Percentiles rank a stretch among this genome's conserved stretches.
These are phyloP conservation scores for Pseudogymnoascus sp. DNA, from an alignment of 2,329 filamentous ascomycete species.

Conservation along the genomic window DNA sequence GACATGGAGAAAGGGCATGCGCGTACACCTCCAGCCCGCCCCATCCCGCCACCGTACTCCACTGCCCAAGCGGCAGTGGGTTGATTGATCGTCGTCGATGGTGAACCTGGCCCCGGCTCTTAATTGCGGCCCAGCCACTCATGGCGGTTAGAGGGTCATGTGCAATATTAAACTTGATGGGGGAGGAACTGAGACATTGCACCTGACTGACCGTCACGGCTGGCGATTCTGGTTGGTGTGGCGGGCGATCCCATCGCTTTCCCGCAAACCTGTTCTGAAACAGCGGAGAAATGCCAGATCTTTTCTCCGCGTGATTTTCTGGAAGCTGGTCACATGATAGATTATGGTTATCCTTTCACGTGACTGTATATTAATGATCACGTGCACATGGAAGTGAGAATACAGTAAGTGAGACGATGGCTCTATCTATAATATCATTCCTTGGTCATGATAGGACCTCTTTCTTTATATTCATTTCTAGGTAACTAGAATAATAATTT, in stretches of 20 bases:
- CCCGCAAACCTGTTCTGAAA: slow-evolving; percentile 2
- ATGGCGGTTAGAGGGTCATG: not conserved
- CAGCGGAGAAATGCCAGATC: not conserved
- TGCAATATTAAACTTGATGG: not conserved
- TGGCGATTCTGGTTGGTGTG: not conserved
- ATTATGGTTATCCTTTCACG: too few relatives aligned
- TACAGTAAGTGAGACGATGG: too few relatives aligned
- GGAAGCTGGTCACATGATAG: not conserved
- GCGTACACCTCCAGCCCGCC: not conserved
- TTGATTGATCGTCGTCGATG: not conserved
- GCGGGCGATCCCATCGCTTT: not conserved
- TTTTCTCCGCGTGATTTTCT: not conserved
- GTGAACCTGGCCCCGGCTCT: not conserved
- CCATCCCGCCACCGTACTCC: not conserved
- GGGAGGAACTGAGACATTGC: not conserved
- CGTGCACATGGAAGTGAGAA: too few relatives aligned
- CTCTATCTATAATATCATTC: too few relatives aligned
- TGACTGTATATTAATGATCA: too few relatives aligned
- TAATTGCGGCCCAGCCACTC: not conserved
- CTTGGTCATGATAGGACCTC: too few relatives aligned
- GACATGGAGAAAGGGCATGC: not conserved
- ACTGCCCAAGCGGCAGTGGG: not conserved
- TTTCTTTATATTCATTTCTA: too few relatives aligned
- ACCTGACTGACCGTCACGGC: not conserved
- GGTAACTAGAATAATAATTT: not conserved